Evolutionary conservation across 2,329 filamentous ascomycete species (phyloP).

Genomic region (Calonectria crousiana): DNA sequence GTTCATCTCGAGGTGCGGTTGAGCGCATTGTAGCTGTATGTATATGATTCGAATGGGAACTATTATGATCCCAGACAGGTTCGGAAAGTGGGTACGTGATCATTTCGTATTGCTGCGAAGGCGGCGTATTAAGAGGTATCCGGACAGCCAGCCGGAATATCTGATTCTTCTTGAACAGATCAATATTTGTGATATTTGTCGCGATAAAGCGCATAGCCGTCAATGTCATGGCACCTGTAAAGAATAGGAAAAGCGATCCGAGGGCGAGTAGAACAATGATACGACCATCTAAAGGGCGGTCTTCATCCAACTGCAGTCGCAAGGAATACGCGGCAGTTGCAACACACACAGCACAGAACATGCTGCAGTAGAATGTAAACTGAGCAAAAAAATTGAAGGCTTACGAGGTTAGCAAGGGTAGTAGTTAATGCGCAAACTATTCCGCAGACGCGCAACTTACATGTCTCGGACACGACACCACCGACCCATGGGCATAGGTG

Average conservation of each 20-base stretch:
- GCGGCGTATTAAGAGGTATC: constrained; percentile 65
- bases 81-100: constrained; percentile 69
- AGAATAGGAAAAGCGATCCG: constrained; percentile 81
- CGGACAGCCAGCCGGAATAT: constrained; percentile 82
- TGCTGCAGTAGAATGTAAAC: constrained; percentile 79
- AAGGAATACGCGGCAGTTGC: constrained; percentile 75
- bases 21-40: constrained; percentile 30
- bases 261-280: constrained; percentile 77
- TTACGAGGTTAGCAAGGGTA: constrained; percentile 41
- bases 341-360: constrained; percentile 76
- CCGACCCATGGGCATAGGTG: constrained; percentile 99
- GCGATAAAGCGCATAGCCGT: constrained; percentile 79
- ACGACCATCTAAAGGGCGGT: constrained; percentile 62
- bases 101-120: constrained; percentile 59
- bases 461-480: constrained; percentile 87
- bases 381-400: constrained; percentile 94
- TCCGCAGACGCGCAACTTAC: constrained; percentile 53
- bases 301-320: constrained; percentile 62
- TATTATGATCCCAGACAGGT: constrained; percentile 26
- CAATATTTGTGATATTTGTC: constrained; percentile 86
- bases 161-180: constrained; percentile 74
- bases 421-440: not conserved
- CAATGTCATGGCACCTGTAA: constrained; percentile 80
- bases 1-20: constrained; percentile 51
- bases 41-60: constrained; percentile 18